A percentile compares a stretch with the other conserved stretches of the same genome.
These are phyloP conservation scores for Colletotrichum sansevieriae DNA, from an alignment of 2,329 filamentous ascomycete genomes.

Conservation along the genomic window DNA sequence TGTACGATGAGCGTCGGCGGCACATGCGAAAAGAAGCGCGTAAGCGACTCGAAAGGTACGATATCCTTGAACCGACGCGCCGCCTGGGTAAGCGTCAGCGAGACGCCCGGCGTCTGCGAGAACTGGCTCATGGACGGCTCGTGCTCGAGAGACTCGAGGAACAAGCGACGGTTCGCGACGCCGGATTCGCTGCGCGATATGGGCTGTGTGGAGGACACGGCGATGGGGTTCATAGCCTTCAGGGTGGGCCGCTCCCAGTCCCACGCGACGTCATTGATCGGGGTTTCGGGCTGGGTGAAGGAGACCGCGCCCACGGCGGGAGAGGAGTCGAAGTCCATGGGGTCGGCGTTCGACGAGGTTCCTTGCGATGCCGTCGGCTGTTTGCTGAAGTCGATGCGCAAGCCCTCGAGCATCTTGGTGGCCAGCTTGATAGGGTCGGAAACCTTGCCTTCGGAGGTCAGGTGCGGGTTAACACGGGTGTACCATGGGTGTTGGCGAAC, in stretches of 20 bases:
- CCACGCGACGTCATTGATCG: conserved; percentile 80
- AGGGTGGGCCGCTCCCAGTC: conserved; percentile 87
- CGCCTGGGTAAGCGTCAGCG: conserved; percentile 87
- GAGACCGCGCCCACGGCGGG: conserved; percentile 65
- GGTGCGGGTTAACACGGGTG: conserved; percentile 82
- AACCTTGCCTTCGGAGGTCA: conserved; percentile 80
- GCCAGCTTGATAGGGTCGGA: conserved; percentile 86
- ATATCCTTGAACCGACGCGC: conserved; percentile 92
- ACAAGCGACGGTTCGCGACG: conserved; percentile 50
- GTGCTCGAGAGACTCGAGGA: conserved; percentile 78
- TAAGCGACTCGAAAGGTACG: conserved; percentile 86
- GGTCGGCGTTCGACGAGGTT: conserved; percentile 55
- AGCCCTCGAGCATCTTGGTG: conserved; percentile 93
- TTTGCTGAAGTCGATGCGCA: conserved; percentile 88
- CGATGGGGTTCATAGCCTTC: conserved; percentile 61
- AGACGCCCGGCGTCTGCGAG: conserved; percentile 81
- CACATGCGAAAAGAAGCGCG: conserved; percentile 91
- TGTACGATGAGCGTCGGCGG: conserved; percentile 81
- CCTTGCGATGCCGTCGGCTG: conserved; percentile 67
- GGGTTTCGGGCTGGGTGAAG: conserved; percentile 88
- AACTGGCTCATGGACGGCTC: conserved; percentile 92
- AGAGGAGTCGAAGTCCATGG: conserved; percentile 78
- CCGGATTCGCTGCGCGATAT: conserved; percentile 51
- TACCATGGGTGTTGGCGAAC: conserved; percentile 96
- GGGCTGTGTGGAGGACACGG: conserved; percentile 65